Percentiles rank a stretch among this genome's conserved stretches.
Evolutionary conservation across 78 protist species (phyloP).

Genomic region (Guillardia theta): DNA sequence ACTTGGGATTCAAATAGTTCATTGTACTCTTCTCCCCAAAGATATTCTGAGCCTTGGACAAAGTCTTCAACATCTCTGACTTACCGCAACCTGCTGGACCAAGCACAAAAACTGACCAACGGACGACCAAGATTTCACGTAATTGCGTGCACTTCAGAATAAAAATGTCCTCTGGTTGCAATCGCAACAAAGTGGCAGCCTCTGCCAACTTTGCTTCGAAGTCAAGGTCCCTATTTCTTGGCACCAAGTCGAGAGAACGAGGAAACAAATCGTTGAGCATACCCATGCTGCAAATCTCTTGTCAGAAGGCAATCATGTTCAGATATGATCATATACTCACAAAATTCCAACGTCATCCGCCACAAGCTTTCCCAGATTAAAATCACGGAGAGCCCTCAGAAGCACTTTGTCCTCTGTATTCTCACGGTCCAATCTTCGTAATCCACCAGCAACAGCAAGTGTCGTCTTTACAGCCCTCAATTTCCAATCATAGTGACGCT

Average conservation of each 20-base stretch:
- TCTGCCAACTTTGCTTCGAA: conserved; percentile 51
- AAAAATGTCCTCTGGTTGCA: conserved; percentile 73
- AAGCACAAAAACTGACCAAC: conserved; percentile 79
- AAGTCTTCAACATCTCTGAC: conserved; percentile 61
- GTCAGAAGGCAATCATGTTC: no score
- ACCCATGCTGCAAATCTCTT: no score
- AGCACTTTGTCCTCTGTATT: conserved; percentile 70
- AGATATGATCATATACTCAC: no score
- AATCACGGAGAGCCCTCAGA: conserved; percentile 83
- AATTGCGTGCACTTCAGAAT: conserved; percentile 75
- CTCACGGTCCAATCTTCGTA: conserved; percentile 69
- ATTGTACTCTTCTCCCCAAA: neutral
- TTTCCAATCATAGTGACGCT: conserved; percentile 92
- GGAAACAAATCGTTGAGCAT: conserved; percentile 84
- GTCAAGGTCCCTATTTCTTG: conserved; percentile 51
- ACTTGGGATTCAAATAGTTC: conserved; percentile 76
- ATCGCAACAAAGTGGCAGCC: neutral
- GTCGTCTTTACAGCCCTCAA: conserved; percentile 87
- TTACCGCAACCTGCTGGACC: conserved; percentile 85
- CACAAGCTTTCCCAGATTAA: conserved; percentile 80
- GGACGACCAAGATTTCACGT: conserved; percentile 73
- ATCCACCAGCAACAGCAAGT: conserved; percentile 82
- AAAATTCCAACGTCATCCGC: conserved; percentile 70
- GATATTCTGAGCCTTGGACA: conserved; percentile 32
- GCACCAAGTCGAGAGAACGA: neutral